Conservation (phyloP, 225 moss, liverwort and hornwort genomes). For the Ulota crispa region DNA sequence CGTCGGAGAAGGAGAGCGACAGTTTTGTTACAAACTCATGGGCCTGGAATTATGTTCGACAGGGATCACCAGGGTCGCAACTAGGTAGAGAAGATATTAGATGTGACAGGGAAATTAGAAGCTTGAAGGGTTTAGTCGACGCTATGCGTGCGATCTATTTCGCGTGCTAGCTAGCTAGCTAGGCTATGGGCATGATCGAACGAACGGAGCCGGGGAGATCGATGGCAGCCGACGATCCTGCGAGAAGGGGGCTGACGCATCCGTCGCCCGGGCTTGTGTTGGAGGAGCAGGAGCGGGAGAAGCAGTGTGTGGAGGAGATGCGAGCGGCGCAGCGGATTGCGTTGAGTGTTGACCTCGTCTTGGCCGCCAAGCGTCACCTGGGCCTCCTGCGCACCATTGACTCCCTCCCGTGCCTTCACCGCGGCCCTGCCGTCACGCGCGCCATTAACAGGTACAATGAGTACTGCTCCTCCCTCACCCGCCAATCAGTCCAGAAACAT, state of each 20-base stretch:
- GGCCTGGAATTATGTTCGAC: neutral
- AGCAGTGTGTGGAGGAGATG: slow-evolving; percentile 30
- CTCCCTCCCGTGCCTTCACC: slow-evolving; percentile 73
- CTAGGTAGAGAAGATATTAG: neutral
- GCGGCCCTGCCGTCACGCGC: slow-evolving; percentile 63
- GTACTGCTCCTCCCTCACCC: neutral
- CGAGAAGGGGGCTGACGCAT: slow-evolving; percentile 30
- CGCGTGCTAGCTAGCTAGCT: neutral
- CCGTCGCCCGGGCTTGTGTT: slow-evolving; percentile 31
- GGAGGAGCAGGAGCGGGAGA: slow-evolving; percentile 26
- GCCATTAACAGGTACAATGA: slow-evolving; percentile 62
- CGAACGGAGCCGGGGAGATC: neutral
- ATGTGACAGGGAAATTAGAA: neutral
- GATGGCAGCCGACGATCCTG: slow-evolving; percentile 42
- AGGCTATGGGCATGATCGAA: neutral
- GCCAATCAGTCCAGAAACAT: neutral
- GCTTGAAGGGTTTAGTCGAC: neutral
- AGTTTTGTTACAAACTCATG: neutral
- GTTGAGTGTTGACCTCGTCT: slow-evolving; percentile 74
- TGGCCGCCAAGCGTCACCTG: slow-evolving; percentile 75
- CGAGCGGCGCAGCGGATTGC: slow-evolving; percentile 61
- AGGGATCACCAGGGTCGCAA: neutral
- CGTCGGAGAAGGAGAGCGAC: slow-evolving; percentile 7
- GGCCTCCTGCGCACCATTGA: slow-evolving; percentile 71
- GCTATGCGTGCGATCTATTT: neutral